These are phyloP conservation scores for Eustoma russellianum DNA, from an alignment of 257 asterid genomes.

Conservation along the genomic window DNA sequence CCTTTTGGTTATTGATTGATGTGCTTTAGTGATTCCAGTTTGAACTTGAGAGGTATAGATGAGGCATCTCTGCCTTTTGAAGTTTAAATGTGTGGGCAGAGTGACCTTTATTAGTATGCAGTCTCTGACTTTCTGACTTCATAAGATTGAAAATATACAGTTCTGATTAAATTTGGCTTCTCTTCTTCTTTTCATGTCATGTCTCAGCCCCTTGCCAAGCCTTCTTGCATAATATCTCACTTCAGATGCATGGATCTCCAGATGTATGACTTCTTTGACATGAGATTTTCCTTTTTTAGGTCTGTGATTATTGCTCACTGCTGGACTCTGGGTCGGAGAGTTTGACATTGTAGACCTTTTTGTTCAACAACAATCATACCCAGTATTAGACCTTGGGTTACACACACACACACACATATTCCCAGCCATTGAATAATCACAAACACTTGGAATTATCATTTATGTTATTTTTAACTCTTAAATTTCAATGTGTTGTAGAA, in stretches of 20 bases:
- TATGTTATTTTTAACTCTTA: conserved; percentile 8
- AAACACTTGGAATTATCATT: neutral
- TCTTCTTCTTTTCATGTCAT: neutral
- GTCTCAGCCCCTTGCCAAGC: neutral
- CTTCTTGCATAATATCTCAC: neutral
- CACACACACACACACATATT: too few relatives aligned
- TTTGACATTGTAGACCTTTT: neutral
- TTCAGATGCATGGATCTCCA: neutral
- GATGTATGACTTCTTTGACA: neutral
- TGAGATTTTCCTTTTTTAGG: conserved; percentile 15
- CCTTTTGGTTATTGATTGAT: neutral
- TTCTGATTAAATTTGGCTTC: neutral
- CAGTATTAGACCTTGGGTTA: neutral
- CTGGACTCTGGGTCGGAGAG: conserved; percentile 13
- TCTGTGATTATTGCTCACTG: conserved; percentile 19
- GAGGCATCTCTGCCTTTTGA: neutral
- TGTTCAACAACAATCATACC: neutral
- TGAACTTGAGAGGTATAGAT: neutral
- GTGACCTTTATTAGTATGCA: neutral
- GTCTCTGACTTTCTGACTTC: neutral
- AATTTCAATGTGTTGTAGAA: neutral
- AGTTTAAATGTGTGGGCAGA: neutral
- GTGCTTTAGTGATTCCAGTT: too few relatives aligned
- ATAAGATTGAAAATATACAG: neutral
- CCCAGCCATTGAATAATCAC: neutral